Conservation (phyloP, 345 rosid genomes). For the Eucalyptus polyanthemos region DNA sequence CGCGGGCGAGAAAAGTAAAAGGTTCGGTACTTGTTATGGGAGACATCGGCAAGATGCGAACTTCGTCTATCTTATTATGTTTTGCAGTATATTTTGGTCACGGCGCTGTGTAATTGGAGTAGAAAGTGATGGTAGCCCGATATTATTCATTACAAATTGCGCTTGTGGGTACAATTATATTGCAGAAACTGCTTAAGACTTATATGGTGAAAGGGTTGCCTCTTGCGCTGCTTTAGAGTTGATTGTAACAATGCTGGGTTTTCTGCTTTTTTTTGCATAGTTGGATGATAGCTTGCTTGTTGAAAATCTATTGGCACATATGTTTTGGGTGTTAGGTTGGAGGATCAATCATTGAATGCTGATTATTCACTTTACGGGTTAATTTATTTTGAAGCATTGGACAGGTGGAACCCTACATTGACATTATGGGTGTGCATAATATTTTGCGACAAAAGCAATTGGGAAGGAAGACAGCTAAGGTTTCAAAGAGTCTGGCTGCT, state of each 20-base stretch:
- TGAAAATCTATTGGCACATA: background rate
- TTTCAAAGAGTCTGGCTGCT: conserved; percentile 61
- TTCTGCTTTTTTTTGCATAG: background rate
- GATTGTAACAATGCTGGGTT: background rate
- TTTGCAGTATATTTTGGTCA: background rate
- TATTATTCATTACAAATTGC: background rate
- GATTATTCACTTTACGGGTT: background rate
- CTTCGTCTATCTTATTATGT: background rate
- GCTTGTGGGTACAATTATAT: background rate
- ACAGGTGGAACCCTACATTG: conserved; percentile 85
- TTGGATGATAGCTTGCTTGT: background rate
- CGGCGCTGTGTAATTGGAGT: background rate
- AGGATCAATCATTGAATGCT: background rate
- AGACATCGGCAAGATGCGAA: background rate
- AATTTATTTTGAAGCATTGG: background rate
- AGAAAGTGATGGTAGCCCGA: background rate
- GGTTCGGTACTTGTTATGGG: background rate
- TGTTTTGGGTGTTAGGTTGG: background rate
- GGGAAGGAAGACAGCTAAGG: conserved; percentile 50
- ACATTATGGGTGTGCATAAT: conserved; percentile 42
- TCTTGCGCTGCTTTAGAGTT: background rate
- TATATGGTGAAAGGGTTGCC: background rate
- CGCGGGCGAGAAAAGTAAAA: background rate
- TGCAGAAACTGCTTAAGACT: background rate
- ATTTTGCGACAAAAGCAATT: conserved; percentile 41